Evolutionary conservation across 202 grass and related monocot genomes (phyloP).

Genomic region (Setaria italica): DNA sequence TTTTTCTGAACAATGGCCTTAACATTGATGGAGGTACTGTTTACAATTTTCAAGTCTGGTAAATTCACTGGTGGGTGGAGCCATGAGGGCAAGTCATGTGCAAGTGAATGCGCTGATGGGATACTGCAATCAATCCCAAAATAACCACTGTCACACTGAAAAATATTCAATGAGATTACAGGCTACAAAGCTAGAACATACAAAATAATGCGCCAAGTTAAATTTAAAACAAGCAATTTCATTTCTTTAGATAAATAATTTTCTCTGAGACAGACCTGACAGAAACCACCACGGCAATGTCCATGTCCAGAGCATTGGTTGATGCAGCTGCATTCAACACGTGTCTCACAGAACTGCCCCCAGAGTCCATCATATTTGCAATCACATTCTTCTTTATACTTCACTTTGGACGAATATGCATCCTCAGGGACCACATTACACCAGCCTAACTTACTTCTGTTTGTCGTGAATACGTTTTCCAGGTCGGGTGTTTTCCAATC

Average conservation of each 20-base stretch:
- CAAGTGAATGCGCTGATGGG: conserved; percentile 66
- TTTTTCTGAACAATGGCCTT: conserved; percentile 70
- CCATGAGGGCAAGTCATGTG: conserved; percentile 74
- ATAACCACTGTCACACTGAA: conserved; percentile 90
- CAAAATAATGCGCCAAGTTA: conserved; percentile 12
- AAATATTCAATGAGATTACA: conserved; percentile 50
- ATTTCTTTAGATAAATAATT: conserved; percentile 15
- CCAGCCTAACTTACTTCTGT: conserved; percentile 80
- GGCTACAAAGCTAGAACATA: conserved; percentile 11
- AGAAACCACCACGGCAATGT: conserved; percentile 92
- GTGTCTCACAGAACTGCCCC: conserved; percentile 88
- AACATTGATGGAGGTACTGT: conserved; percentile 42
- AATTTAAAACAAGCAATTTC: neutral
- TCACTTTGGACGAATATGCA: conserved; percentile 77
- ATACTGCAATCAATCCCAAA: conserved; percentile 98
- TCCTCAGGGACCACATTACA: conserved; percentile 89
- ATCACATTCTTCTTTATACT: conserved; percentile 86
- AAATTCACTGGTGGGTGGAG: conserved; percentile 58
- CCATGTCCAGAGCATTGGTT: conserved; percentile 94
- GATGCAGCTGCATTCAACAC: conserved; percentile 72
- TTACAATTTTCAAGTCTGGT: conserved; percentile 45
- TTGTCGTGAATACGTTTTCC: conserved; percentile 84
- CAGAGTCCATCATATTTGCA: conserved; percentile 92
- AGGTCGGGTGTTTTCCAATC: conserved; percentile 80
- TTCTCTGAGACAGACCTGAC: conserved; percentile 61